Evolutionary conservation across 106 monocot genomes (phyloP).

Genomic region (Dendrobium catenatum): DNA sequence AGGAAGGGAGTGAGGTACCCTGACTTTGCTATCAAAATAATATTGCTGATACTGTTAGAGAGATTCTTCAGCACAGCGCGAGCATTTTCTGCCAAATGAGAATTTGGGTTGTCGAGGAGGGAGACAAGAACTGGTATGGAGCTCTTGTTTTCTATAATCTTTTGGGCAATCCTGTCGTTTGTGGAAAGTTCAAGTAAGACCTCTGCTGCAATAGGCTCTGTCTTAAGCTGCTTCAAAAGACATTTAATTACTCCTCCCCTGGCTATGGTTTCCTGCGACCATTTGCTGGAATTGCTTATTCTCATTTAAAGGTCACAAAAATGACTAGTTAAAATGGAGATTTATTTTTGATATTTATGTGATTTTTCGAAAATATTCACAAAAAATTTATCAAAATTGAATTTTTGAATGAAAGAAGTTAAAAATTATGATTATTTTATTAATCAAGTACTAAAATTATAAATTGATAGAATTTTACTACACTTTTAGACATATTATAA

Average conservation of each 20-base stretch:
- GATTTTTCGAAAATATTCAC: no score
- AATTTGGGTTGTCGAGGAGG: neutral
- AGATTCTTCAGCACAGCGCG: conserved; percentile 4
- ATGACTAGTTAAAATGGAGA: no score
- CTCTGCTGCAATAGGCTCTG: neutral
- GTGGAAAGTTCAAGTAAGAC: conserved; percentile 12
- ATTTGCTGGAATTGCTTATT: neutral
- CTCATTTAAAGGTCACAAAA: no score
- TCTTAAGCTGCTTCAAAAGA: conserved; percentile 6
- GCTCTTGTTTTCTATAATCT: conserved; percentile 13
- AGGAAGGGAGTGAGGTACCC: conserved; percentile 14
- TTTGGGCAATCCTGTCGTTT: neutral
- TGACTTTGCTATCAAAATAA: conserved; percentile 3
- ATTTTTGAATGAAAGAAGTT: no score
- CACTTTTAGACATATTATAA: no score
- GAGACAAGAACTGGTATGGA: conserved; percentile 14
- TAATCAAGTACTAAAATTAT: no score
- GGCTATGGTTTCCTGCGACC: conserved; percentile 14
- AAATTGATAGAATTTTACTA: no score
- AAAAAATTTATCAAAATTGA: no score
- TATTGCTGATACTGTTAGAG: neutral
- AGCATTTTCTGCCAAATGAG: neutral
- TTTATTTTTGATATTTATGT: no score
- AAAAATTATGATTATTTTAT: no score
- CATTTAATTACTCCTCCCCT: conserved; percentile 7